Evolutionary conservation across 257 asterid species (phyloP).

Genomic region (Mentha longifolia): DNA sequence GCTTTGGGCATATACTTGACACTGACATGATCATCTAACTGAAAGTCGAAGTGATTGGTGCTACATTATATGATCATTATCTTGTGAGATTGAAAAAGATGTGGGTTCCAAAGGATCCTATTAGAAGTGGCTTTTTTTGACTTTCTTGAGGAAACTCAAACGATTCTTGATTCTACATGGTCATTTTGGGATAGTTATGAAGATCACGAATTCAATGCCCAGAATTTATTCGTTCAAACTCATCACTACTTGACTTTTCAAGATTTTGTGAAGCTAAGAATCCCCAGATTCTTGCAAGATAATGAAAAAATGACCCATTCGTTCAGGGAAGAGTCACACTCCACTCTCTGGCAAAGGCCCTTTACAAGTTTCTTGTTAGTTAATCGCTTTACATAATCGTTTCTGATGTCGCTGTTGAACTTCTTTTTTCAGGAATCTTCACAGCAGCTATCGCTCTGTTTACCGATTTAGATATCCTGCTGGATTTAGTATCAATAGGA

Average conservation of each 20-base stretch:
- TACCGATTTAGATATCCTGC: constrained; percentile 72
- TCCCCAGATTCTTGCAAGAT: constrained; percentile 21
- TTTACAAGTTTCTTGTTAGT: neutral
- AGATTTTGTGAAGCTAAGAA: constrained; percentile 22
- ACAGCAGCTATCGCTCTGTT: constrained; percentile 86
- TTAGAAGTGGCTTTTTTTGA: constrained; percentile 27
- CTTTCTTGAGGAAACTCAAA: constrained; percentile 36
- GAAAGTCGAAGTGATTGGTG: neutral
- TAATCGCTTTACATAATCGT: neutral
- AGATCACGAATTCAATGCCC: constrained; percentile 30
- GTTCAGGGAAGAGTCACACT: neutral
- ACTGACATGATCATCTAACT: constrained; percentile 23
- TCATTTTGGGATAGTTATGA: constrained; percentile 20
- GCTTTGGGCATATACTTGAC: constrained; percentile 30
- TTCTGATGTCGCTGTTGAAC: neutral
- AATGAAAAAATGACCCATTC: constrained; percentile 28
- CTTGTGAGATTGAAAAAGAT: constrained; percentile 23
- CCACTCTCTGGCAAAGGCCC: neutral
- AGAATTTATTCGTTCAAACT: constrained; percentile 34
- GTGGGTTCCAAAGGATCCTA: constrained; percentile 30
- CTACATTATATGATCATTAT: constrained; percentile 13
- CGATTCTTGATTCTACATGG: constrained; percentile 40
- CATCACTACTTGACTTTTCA: constrained; percentile 32
- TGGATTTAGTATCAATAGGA: constrained; percentile 77
- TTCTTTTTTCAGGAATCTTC: constrained; percentile 64